Conservation (phyloP, 2,329 filamentous ascomycete genomes). For the Aspergillus quadrilineatus region DNA sequence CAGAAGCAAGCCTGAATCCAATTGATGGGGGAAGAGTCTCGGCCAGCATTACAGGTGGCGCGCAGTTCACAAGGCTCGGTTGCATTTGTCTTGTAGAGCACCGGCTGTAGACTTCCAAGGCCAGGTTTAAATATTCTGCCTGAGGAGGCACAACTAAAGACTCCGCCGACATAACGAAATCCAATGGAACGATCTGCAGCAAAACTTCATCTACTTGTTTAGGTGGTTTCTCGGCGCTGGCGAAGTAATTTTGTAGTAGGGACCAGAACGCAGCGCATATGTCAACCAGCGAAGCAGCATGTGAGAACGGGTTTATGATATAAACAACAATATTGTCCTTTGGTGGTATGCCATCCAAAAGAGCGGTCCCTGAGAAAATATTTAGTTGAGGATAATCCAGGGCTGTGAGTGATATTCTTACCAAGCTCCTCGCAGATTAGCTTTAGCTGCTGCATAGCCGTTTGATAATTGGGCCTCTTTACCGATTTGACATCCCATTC, state of each 20-base stretch:
- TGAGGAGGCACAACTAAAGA: conserved; percentile 53
- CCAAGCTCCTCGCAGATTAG: conserved; percentile 39
- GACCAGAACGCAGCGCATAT: conserved; percentile 59
- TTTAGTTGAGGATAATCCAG: conserved; percentile 16
- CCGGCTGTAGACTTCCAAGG: conserved; percentile 59
- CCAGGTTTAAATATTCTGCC: conserved; percentile 50
- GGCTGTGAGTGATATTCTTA: conserved; percentile 21
- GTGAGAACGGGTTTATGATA: conserved; percentile 57
- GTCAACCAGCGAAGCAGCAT: conserved; percentile 47
- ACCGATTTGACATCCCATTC: conserved; percentile 35
- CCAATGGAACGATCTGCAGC: conserved; percentile 58
- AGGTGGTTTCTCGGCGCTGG: conserved; percentile 34
- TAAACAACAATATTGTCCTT: conserved; percentile 56
- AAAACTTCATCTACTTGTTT: conserved; percentile 50
- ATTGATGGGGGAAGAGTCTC: conserved; percentile 54
- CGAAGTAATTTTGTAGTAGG: conserved; percentile 56
- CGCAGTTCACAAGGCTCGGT: conserved; percentile 44
- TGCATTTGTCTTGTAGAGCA: conserved; percentile 48
- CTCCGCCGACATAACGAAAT: conserved; percentile 53
- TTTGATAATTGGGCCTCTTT: conserved; percentile 29
- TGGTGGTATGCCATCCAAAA: conserved; percentile 34
- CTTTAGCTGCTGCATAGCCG: conserved; percentile 37
- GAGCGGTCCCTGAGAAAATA: conserved; percentile 30
- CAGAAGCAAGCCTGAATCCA: conserved; percentile 54
- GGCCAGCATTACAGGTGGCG: conserved; percentile 56